Percentiles rank a stretch among this genome's conserved stretches.
Conservation (phyloP, 2,329 filamentous ascomycete species). For the Talaromyces sp. region DNA sequence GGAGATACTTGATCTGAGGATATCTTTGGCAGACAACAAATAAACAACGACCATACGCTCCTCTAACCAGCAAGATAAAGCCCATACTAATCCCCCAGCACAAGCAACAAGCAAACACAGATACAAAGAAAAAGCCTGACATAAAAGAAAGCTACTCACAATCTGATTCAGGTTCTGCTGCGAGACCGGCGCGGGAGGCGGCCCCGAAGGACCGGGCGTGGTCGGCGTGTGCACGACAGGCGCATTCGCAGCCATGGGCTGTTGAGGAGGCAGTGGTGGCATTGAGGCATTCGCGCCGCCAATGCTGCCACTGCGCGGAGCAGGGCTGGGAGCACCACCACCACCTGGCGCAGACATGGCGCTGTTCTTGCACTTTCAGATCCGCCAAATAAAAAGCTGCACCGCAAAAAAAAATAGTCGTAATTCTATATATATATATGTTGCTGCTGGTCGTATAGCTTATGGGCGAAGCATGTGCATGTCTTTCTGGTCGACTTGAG, state of each 20-base stretch:
- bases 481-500: neutral
- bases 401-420: no score
- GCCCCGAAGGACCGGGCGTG: slow-evolving; percentile 33
- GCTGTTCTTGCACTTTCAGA: neutral
- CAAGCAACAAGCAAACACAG: neutral
- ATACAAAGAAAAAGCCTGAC: neutral
- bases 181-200: slow-evolving; percentile 51
- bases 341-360: slow-evolving; percentile 42
- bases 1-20: neutral
- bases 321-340: slow-evolving; percentile 42
- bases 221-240: slow-evolving; percentile 30
- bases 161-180: slow-evolving; percentile 95
- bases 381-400: neutral
- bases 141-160: slow-evolving; percentile 58
- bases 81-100: neutral
- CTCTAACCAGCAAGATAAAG: neutral
- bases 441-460: neutral
- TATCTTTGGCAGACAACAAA: neutral
- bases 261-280: slow-evolving; percentile 37
- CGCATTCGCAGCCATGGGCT: slow-evolving; percentile 44
- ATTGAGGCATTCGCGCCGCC: slow-evolving; percentile 43
- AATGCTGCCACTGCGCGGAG: slow-evolving; percentile 44
- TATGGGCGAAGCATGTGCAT: neutral
- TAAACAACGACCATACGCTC: neutral
- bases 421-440: neutral